Evolutionary conservation across 1,284 basidiomycete species (phyloP).

Genomic region (Ceratobasidium sp.): DNA sequence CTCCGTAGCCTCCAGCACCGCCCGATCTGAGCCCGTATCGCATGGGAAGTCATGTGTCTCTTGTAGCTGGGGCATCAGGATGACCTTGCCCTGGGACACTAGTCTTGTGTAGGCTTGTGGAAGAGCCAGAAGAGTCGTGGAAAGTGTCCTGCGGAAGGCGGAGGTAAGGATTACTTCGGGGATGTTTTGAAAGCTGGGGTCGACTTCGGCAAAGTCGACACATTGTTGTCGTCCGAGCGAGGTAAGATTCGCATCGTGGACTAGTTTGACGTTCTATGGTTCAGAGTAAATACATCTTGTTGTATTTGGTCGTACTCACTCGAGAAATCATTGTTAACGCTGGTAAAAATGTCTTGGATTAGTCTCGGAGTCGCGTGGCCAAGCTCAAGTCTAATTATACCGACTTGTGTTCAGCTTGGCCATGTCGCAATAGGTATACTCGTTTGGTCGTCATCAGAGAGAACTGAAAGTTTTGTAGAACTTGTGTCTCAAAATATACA

Average conservation of each 20-base stretch:
- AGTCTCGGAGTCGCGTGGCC: too few species aligned
- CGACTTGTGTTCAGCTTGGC: constrained; percentile 45
- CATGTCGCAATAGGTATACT: constrained; percentile 40
- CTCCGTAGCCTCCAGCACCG: constrained; percentile 24
- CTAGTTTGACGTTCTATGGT: background rate
- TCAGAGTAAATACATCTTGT: background rate
- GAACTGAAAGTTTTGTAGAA: background rate
- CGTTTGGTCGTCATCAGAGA: constrained; percentile 15
- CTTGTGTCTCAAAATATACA: background rate
- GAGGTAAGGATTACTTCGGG: constrained; percentile 33
- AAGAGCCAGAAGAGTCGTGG: constrained; percentile 32
- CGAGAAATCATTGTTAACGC: constrained; percentile 9
- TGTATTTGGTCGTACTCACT: background rate
- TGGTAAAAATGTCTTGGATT: background rate
- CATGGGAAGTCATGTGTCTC: constrained; percentile 40
- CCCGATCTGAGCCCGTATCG: constrained; percentile 39
- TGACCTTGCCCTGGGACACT: constrained; percentile 9
- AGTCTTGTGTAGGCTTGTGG: constrained; percentile 17
- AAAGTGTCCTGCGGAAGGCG: constrained; percentile 30
- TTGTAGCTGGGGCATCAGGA: constrained; percentile 40
- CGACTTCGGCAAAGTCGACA: constrained; percentile 4
- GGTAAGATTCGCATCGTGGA: constrained; percentile 39
- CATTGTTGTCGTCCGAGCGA: constrained; percentile 32
- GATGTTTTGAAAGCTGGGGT: constrained; percentile 14
- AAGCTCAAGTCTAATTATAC: background rate